A percentile compares a stretch with the other conserved stretches of the same genome.
Evolutionary conservation across 768 basidiomycete genomes (phyloP).

Genomic region (Strobilomyces echinocephalus): DNA sequence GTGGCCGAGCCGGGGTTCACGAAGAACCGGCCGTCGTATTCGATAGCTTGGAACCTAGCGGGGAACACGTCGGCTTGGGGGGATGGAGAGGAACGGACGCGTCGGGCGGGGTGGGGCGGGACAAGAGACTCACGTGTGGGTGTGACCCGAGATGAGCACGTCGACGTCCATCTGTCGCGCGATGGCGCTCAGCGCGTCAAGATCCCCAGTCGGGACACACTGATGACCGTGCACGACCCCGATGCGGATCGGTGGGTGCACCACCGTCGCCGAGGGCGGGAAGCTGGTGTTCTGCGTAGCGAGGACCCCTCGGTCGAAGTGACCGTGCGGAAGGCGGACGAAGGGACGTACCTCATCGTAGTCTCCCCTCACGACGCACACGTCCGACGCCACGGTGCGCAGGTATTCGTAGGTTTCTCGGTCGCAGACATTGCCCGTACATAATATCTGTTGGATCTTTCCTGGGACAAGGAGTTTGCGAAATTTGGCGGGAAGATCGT

Average conservation of each 20-base stretch:
- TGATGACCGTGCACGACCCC: constrained; percentile 95
- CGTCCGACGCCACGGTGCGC: constrained; percentile 88
- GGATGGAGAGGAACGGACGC: background rate
- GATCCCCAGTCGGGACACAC: constrained; percentile 84
- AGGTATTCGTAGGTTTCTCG: constrained; percentile 97
- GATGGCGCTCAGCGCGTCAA: constrained; percentile 82
- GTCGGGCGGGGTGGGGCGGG: background rate
- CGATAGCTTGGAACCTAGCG: constrained; percentile 85
- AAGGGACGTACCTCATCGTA: constrained; percentile 77
- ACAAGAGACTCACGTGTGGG: constrained; percentile 68
- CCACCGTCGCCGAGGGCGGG: constrained; percentile 75
- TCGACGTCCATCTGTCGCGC: constrained; percentile 98
- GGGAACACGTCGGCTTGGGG: background rate
- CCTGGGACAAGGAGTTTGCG: constrained; percentile 94
- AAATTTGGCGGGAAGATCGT: constrained; percentile 94
- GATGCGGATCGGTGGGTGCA: constrained; percentile 82
- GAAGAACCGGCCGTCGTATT: constrained; percentile 89
- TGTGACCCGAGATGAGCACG: constrained; percentile 89
- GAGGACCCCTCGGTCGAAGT: background rate
- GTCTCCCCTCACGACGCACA: constrained; percentile 88
- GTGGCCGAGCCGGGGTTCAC: constrained; percentile 94
- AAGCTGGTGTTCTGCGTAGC: constrained; percentile 54
- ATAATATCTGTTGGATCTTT: constrained; percentile 96
- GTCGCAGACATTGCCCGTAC: constrained; percentile 97
- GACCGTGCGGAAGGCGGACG: background rate